A percentile compares a stretch with the other conserved stretches of the same genome.
phyloP scores from a whole-genome alignment of 345 rosid species.

The Abelmoschus esculentus region DNA sequence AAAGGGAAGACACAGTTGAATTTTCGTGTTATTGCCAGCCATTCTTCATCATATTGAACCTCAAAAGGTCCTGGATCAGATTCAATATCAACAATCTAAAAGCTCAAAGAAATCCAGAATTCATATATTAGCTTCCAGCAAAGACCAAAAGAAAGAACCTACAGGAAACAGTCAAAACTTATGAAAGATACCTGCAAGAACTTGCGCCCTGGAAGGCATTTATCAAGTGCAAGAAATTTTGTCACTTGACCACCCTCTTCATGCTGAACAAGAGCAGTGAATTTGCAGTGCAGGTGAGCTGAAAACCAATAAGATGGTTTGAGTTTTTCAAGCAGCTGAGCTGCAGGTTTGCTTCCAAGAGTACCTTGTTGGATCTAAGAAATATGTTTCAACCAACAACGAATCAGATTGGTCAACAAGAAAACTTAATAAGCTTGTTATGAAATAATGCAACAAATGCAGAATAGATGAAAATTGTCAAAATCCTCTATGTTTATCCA shows the following conservation, averaged over 20 bases:
- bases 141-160: neutral
- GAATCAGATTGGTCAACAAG: neutral
- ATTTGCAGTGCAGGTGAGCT: constrained; percentile 90
- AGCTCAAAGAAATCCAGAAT: no score
- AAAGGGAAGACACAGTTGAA: no score
- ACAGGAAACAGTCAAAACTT: constrained; percentile 9
- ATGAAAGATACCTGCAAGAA: constrained; percentile 10
- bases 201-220: constrained; percentile 64
- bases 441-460: constrained; percentile 11
- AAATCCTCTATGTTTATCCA: neutral
- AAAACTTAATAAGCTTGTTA: neutral
- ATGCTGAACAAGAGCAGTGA: constrained; percentile 82
- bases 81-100: no score
- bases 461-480: neutral
- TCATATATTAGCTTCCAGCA: no score
- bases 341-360: constrained; percentile 87
- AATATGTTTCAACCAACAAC: constrained; percentile 8
- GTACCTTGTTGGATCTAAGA: constrained; percentile 51
- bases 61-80: no score
- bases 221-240: constrained; percentile 88
- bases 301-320: constrained; percentile 82
- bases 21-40: no score
- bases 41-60: no score
- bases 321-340: constrained; percentile 67
- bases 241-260: constrained; percentile 62